Base-by-base conservation (phyloP, 164 flowering plant genomes). In the Aristolochia californica region DNA sequence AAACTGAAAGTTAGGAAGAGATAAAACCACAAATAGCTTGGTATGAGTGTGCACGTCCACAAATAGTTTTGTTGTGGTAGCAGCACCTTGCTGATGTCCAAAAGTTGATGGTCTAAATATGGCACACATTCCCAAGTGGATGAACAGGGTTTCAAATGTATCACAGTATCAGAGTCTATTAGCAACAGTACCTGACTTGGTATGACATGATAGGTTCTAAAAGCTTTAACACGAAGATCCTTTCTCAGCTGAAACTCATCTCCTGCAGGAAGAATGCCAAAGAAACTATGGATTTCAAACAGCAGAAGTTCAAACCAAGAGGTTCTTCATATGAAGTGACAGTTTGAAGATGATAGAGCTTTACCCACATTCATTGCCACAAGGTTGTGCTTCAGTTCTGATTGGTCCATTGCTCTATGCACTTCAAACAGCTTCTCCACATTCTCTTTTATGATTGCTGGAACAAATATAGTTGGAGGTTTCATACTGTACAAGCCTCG, bases 401-500 rank as follows among this genome's bases (percentile, higher is more conserved):
- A 85, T 3, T 78, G 77, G 52, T 87, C 95, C 87, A 88, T 75
- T 28, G 67, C 75, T 61, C 94, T 79, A 66, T 87, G 88, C 43
- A 77, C 94, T 66, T 87, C 82, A 73, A 93, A 83, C 8, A 93
- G 77, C 72, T 69, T 75, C 43, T 85, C 87, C 18, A 93, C 96
- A 66, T 66, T 59, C 58, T 80, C 79, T 61, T 83, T 87, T 43
- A 93, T 70, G 30, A 66, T 74, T 30, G 47, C 62, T 43, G 99
- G 99, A 17, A 93, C 85, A 67, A 93, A 48, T 54, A 93, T 77
- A 47, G 94, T 83, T 22, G 97, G 99, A 44, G 97, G 94, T 58
- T 74, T 78, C 96, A 93, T 77, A 0, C 67, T 57, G 66, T 76
- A 83, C 58, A 93, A 66, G 28, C 90, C 91, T 52, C 99, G 83